phyloP scores from a whole-genome alignment of 1,139 yeast genomes.

The Diutina pseudorugosa region DNA sequence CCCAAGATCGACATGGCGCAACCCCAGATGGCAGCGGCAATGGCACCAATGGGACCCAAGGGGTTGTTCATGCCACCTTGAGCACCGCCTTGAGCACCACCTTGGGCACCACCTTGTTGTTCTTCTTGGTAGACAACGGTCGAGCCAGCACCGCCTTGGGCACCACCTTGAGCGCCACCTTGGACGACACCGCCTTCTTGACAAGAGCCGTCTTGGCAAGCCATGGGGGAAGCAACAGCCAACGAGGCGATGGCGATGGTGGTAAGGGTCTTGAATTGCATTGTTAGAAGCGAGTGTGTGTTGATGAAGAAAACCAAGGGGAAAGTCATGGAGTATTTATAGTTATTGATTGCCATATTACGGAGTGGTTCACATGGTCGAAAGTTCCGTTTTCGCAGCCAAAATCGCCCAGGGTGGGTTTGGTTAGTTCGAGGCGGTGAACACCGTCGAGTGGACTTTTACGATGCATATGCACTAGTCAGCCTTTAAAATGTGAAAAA shows the following conservation, averaged over 20 bases:
- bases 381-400: too few relatives aligned
- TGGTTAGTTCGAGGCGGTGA: too few relatives aligned
- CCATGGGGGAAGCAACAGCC: background rate
- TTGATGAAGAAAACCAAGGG: background rate
- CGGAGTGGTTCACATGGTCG: too few relatives aligned
- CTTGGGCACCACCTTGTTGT: background rate
- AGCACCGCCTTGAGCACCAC: too few relatives aligned
- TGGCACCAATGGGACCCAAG: slow-evolving; percentile 2
- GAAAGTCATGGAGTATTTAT: background rate
- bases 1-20: background rate
- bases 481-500: too few relatives aligned
- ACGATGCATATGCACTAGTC: too few relatives aligned
- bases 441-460: too few relatives aligned
- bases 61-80: background rate
- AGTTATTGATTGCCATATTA: too few relatives aligned
- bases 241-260: slow-evolving; percentile 1
- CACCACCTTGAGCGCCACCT: background rate
- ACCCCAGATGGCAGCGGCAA: slow-evolving; percentile 3
- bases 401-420: too few relatives aligned
- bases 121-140: background rate
- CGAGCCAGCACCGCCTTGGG: background rate
- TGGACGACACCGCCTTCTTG: background rate
- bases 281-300: background rate
- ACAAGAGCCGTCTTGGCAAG: background rate
- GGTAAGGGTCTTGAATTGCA: background rate